These are phyloP conservation scores for Cokeromyces recurvatus DNA, from an alignment of 371 early-diverging fungal genomes.

Conservation along the genomic window DNA sequence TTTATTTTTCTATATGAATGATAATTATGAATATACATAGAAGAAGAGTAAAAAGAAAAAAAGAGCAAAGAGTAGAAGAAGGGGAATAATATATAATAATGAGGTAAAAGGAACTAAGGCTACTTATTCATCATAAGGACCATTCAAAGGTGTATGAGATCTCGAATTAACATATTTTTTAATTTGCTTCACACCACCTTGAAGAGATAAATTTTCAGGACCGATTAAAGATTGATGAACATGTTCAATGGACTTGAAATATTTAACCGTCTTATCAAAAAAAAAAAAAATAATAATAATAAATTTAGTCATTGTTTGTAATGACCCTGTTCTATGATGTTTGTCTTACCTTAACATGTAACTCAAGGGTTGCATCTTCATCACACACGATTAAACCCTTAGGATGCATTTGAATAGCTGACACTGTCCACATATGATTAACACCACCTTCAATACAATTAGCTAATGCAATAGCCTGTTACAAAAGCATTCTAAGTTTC, in stretches of 20 bases:
- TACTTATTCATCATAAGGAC: neutral
- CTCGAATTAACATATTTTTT: slow-evolving; percentile 13
- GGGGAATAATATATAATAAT: too few relatives aligned
- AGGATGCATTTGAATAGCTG: slow-evolving; percentile 80
- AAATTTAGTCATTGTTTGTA: neutral
- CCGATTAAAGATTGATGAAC: slow-evolving; percentile 81
- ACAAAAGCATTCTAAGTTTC: neutral
- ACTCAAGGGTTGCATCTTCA: slow-evolving; percentile 85
- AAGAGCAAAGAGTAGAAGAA: too few relatives aligned
- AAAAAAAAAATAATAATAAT: neutral
- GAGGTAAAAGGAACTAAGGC: too few relatives aligned
- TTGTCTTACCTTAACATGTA: slow-evolving; percentile 64
- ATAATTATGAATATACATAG: too few relatives aligned
- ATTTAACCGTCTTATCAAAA: slow-evolving; percentile 66
- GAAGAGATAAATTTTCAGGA: slow-evolving; percentile 73
- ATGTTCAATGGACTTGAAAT: slow-evolving; percentile 88
- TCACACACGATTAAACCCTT: slow-evolving; percentile 82
- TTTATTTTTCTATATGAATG: too few relatives aligned
- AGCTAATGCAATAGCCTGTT: slow-evolving; percentile 67
- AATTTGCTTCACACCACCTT: slow-evolving; percentile 47
- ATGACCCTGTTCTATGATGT: neutral
- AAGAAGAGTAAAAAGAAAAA: too few relatives aligned
- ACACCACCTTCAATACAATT: slow-evolving; percentile 83
- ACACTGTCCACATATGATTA: slow-evolving; percentile 89
- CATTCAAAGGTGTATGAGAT: slow-evolving; percentile 13